A percentile compares a stretch with the other conserved stretches of the same genome.
Evolutionary conservation across 2,329 filamentous ascomycete genomes (phyloP).

Genomic region (Chaetothyriales sp.): DNA sequence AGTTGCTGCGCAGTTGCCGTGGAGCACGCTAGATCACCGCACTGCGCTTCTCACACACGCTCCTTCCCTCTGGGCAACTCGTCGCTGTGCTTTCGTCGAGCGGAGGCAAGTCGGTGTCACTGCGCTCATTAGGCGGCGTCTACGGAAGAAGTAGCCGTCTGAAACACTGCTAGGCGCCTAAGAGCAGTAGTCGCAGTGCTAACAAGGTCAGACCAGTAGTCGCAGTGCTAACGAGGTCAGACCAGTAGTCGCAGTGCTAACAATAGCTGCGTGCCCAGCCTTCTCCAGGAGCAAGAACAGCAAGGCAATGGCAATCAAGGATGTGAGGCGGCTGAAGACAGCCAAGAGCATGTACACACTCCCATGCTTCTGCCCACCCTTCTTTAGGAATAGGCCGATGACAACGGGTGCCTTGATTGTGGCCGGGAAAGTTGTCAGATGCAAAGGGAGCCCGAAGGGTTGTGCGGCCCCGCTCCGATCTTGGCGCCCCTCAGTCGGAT

Average conservation of each 20-base stretch:
- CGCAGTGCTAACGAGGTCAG: too few species aligned
- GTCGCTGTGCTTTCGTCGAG: neutral
- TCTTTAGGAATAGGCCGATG: too few species aligned
- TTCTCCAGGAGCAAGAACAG: neutral
- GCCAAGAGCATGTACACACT: neutral
- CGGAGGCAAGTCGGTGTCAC: neutral
- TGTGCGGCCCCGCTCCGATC: too few species aligned
- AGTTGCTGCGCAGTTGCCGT: conserved; percentile 9
- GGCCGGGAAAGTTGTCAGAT: too few species aligned
- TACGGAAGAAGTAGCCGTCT: neutral
- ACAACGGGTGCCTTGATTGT: too few species aligned
- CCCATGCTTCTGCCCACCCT: too few species aligned
- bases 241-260: neutral
- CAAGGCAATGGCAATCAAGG: neutral
- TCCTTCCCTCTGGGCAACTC: neutral
- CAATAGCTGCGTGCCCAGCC: neutral
- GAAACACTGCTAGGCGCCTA: neutral
- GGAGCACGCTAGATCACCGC: neutral
- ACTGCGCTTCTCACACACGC: neutral
- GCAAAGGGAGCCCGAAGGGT: too few species aligned
- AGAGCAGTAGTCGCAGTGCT: neutral
- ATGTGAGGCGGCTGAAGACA: neutral
- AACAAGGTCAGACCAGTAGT: too few species aligned
- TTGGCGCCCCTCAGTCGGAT: too few species aligned
- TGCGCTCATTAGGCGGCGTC: neutral